phyloP scores from a whole-genome alignment of 2,329 filamentous ascomycete genomes.

The Tolypocladium amazonense region DNA sequence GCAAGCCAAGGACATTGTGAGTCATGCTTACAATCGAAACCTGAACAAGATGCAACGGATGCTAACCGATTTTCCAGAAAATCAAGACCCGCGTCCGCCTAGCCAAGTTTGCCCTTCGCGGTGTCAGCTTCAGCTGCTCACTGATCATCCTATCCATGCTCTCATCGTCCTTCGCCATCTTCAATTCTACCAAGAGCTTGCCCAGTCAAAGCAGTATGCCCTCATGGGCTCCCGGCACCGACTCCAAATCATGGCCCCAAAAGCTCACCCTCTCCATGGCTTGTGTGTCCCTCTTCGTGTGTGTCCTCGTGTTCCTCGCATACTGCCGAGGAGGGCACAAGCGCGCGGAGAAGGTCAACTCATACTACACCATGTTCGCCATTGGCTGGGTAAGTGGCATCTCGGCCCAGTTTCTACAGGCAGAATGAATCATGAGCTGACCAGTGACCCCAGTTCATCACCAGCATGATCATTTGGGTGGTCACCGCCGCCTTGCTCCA shows the following conservation, averaged over 20 bases:
- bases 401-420: not conserved
- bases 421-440: not conserved
- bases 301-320: conserved; percentile 67
- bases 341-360: conserved; percentile 81
- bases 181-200: conserved; percentile 73
- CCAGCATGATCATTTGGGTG: conserved; percentile 88
- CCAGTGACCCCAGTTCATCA: conserved; percentile 51
- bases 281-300: conserved; percentile 70
- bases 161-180: conserved; percentile 79
- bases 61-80: conserved; percentile 48
- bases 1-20: conserved; percentile 78
- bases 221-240: conserved; percentile 71
- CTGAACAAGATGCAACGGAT: conserved; percentile 3
- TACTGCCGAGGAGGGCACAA: conserved; percentile 85
- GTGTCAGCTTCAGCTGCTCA: conserved; percentile 94
- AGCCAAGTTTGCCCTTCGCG: conserved; percentile 89
- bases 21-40: conserved; percentile 21
- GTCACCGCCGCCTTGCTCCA: conserved; percentile 78
- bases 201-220: conserved; percentile 70
- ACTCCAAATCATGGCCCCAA: conserved; percentile 67
- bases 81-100: conserved; percentile 84
- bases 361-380: conserved; percentile 93
- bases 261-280: conserved; percentile 70
- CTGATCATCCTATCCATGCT: conserved; percentile 90
- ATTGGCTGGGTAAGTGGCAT: conserved; percentile 53